A percentile compares a stretch with the other conserved stretches of the same genome.
These are phyloP conservation scores for Polytrichum formosum DNA, from an alignment of 225 moss, liverwort and hornwort genomes.

Conservation along the genomic window DNA sequence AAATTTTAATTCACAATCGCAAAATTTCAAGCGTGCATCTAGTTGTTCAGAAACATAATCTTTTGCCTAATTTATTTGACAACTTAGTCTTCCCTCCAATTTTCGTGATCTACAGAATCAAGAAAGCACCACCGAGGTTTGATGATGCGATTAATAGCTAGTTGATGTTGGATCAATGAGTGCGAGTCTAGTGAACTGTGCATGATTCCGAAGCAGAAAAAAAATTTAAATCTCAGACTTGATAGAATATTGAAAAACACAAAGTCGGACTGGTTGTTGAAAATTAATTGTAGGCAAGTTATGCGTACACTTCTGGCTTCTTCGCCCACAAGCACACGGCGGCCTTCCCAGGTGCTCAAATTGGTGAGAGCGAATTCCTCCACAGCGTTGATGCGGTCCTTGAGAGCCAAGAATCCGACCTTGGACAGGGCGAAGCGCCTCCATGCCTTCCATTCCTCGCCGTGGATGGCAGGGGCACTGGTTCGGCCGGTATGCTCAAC, in stretches of 20 bases:
- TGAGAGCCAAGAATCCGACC: conserved; percentile 26
- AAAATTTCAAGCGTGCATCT: too few species aligned
- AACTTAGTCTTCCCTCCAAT: not conserved
- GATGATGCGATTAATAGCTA: too few species aligned
- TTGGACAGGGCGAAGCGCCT: conserved; percentile 36
- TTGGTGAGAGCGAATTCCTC: conserved; percentile 26
- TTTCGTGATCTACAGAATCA: too few species aligned
- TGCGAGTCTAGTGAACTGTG: too few species aligned
- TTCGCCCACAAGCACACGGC: conserved; percentile 22
- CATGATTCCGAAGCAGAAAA: too few species aligned
- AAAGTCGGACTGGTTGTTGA: too few species aligned
- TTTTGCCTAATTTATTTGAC: not conserved
- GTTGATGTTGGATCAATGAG: too few species aligned
- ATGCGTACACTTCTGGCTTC: conserved; percentile 21
- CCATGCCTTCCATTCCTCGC: conserved; percentile 34
- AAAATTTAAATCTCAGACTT: too few species aligned
- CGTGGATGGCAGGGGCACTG: conserved; percentile 29
- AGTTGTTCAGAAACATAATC: too few species aligned
- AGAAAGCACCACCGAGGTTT: too few species aligned
- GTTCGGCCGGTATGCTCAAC: conserved; percentile 28
- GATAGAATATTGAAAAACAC: too few species aligned
- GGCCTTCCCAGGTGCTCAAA: conserved; percentile 27
- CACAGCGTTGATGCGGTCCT: conserved; percentile 32
- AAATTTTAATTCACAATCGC: too few species aligned
- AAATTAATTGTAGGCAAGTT: not conserved